Conservation (phyloP, 2,329 filamentous ascomycete species). For the Purpureocillium takamizusanense region DNA sequence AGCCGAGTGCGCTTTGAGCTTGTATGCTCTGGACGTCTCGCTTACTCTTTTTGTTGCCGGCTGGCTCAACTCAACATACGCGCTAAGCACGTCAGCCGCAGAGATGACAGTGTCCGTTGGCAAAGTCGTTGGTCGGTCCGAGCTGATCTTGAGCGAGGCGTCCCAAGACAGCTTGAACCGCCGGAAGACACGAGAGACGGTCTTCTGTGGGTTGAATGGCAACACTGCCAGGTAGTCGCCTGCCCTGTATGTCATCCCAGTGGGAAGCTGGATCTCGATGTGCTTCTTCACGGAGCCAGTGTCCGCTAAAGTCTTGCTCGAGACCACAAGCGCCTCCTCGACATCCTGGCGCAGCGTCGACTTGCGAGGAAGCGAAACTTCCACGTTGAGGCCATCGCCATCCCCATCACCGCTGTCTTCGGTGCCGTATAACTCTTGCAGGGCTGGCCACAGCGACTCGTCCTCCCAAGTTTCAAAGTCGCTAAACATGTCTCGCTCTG, state of each 20-base stretch:
- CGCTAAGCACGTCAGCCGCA: conserved; percentile 54
- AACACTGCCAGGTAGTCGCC: conserved; percentile 72
- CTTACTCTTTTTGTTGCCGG: conserved; percentile 59
- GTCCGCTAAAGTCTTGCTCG: conserved; percentile 40
- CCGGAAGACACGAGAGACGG: conserved; percentile 53
- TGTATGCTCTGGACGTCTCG: not conserved
- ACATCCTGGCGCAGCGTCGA: conserved; percentile 55
- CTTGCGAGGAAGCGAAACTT: conserved; percentile 44
- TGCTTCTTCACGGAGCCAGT: conserved; percentile 50
- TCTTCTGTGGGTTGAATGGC: conserved; percentile 57
- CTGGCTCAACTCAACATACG: conserved; percentile 65
- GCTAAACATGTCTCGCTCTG: conserved; percentile 56
- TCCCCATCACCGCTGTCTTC: conserved; percentile 15
- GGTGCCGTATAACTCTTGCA: conserved; percentile 33
- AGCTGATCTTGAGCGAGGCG: conserved; percentile 51
- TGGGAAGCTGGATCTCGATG: conserved; percentile 59
- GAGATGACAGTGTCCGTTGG: conserved; percentile 49
- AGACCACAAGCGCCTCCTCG: conserved; percentile 49
- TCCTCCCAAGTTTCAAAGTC: conserved; percentile 62
- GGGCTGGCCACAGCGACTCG: conserved; percentile 37
- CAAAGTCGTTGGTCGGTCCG: conserved; percentile 40
- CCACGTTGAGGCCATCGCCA: conserved; percentile 26
- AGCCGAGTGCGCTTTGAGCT: not conserved
- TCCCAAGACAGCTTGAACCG: conserved; percentile 63
- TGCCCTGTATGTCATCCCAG: conserved; percentile 54